Conservation (phyloP, 768 basidiomycete species). For the Asterophora parasitica region DNA sequence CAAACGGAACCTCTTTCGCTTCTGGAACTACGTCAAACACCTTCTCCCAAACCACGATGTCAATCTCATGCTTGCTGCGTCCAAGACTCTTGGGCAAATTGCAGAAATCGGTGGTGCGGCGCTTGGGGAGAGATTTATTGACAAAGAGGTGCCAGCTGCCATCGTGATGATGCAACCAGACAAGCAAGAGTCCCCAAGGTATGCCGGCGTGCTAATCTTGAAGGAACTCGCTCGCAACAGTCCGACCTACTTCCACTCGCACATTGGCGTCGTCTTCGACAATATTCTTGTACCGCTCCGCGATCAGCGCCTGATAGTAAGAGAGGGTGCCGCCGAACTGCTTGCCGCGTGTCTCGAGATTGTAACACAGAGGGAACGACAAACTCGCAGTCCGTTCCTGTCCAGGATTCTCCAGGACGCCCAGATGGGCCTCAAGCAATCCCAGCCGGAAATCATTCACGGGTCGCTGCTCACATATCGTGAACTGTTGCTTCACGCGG, state of each 20-base stretch:
- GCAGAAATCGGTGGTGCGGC: conserved; percentile 77
- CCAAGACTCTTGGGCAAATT: conserved; percentile 88
- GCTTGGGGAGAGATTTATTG: conserved; percentile 87
- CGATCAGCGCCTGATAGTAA: conserved; percentile 83
- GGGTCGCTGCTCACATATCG: conserved; percentile 90
- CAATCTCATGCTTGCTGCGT: conserved; percentile 90
- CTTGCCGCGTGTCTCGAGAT: conserved; percentile 93
- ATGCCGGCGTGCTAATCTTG: conserved; percentile 90
- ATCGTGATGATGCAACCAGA: conserved; percentile 77
- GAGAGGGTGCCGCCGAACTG: conserved; percentile 91
- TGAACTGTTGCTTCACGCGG: conserved; percentile 88
- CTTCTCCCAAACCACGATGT: conserved; percentile 89
- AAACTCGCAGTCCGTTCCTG: conserved; percentile 61
- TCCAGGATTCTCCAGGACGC: conserved; percentile 86
- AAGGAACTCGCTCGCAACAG: conserved; percentile 92
- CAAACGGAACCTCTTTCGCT: conserved; percentile 74
- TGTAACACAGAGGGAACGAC: conserved; percentile 67
- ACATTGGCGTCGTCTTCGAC: conserved; percentile 85
- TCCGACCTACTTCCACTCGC: conserved; percentile 80
- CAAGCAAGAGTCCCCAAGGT: conserved; percentile 78
- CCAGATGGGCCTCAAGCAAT: conserved; percentile 72
- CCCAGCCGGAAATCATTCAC: conserved; percentile 84
- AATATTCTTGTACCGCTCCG: conserved; percentile 89
- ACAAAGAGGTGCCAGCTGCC: conserved; percentile 81
- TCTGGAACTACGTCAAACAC: conserved; percentile 91